A percentile compares a stretch with the other conserved stretches of the same genome.
Conservation (phyloP, 2,329 filamentous ascomycete genomes). For the Epichloe bromicola region DNA sequence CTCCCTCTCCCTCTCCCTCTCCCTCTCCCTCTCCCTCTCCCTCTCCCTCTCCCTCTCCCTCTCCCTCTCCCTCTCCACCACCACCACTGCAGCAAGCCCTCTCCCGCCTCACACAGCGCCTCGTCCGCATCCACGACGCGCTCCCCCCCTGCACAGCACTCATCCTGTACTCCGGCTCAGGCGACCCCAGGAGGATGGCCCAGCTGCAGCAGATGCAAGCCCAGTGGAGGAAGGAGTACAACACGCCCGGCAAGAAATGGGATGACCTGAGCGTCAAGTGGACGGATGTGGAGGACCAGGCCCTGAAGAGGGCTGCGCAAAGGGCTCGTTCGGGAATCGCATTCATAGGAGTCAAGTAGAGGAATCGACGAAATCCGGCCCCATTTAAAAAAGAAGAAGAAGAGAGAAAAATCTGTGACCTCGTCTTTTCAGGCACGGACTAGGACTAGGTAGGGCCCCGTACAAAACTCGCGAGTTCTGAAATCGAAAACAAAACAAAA, state of each 20-base stretch:
- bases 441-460: no score
- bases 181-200: conserved; percentile 55
- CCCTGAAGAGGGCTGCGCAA: conserved; percentile 41
- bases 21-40: neutral
- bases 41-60: neutral
- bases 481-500: no score
- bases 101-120: conserved; percentile 30
- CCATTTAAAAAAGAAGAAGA: no score
- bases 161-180: conserved; percentile 52
- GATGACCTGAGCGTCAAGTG: conserved; percentile 53
- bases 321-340: conserved; percentile 49
- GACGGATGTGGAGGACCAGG: conserved; percentile 55
- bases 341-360: conserved; percentile 51
- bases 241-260: conserved; percentile 50
- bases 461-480: no score
- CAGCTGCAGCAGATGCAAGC: conserved; percentile 46
- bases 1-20: conserved; percentile 4
- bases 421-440: neutral
- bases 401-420: neutral
- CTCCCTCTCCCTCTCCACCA: conserved; percentile 8
- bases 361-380: neutral
- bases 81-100: conserved; percentile 34
- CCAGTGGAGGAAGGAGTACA: conserved; percentile 51
- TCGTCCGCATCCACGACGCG: conserved; percentile 41
- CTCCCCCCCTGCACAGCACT: conserved; percentile 54